Conservation (phyloP, 495 filamentous ascomycete genomes). For the Hypoxylon fragiforme region DNA sequence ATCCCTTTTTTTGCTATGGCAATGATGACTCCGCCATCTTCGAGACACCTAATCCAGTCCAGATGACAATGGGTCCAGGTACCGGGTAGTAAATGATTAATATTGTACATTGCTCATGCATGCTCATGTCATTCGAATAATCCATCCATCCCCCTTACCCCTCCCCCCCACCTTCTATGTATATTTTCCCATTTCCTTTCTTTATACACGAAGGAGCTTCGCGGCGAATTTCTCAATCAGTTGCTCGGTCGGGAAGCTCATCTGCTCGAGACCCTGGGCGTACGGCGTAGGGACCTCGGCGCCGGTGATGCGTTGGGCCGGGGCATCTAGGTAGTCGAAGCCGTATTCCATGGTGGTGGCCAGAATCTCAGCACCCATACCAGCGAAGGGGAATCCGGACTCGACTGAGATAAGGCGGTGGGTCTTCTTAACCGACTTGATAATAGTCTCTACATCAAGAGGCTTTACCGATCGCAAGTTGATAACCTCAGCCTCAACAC, state of each 20-base stretch:
- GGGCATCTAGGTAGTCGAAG: slow-evolving; percentile 94
- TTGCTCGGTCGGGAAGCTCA: slow-evolving; percentile 87
- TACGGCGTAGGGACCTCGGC: slow-evolving; percentile 97
- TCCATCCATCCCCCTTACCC: too few relatives aligned
- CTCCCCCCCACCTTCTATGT: slow-evolving; percentile 14
- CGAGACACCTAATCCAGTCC: slow-evolving; percentile 24
- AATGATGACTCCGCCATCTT: slow-evolving; percentile 28
- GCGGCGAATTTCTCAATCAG: slow-evolving; percentile 80
- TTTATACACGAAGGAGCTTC: slow-evolving; percentile 79
- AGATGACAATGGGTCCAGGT: slow-evolving; percentile 4
- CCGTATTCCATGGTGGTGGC: slow-evolving; percentile 95
- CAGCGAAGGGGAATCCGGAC: slow-evolving; percentile 93
- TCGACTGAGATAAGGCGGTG: slow-evolving; percentile 88
- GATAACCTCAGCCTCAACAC: slow-evolving; percentile 93
- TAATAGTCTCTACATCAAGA: slow-evolving; percentile 89
- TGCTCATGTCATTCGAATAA: neutral
- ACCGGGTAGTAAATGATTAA: slow-evolving; percentile 29
- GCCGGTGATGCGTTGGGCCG: slow-evolving; percentile 89
- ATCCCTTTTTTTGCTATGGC: slow-evolving; percentile 8
- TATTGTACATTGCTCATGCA: slow-evolving; percentile 35
- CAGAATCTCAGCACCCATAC: slow-evolving; percentile 88
- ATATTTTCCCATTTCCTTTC: neutral
- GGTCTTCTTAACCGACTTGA: slow-evolving; percentile 98
- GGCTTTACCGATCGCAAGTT: slow-evolving; percentile 98
- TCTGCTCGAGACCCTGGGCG: slow-evolving; percentile 81